These are phyloP conservation scores for Globisporangium nunn DNA, from an alignment of 352 stramenopile genomes.

Conservation along the genomic window DNA sequence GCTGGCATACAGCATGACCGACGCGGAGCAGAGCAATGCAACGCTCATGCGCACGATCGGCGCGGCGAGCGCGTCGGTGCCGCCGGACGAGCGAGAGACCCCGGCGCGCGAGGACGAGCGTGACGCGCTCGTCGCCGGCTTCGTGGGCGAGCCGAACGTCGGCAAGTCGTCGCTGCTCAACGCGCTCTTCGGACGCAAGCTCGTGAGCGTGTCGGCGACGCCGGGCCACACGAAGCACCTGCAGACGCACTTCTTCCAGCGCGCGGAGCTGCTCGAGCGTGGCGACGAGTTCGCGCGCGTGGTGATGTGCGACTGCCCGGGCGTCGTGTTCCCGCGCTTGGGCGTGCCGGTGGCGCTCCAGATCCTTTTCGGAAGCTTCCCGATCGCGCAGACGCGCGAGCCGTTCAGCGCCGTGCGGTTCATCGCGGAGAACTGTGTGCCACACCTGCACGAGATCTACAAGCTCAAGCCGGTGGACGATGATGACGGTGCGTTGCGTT, in stretches of 20 bases:
- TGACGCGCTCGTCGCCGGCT: constrained; percentile 86
- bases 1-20: constrained; percentile 59
- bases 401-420: constrained; percentile 83
- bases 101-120: constrained; percentile 56
- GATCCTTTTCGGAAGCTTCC: constrained; percentile 79
- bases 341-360: constrained; percentile 62
- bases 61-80: constrained; percentile 18
- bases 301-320: constrained; percentile 72
- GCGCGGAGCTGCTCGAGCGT: constrained; percentile 39
- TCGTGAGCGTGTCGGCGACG: constrained; percentile 74
- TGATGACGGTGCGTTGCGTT: constrained; percentile 44
- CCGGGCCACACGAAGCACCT: constrained; percentile 79
- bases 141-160: constrained; percentile 98
- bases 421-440: constrained; percentile 75
- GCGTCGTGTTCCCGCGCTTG: constrained; percentile 74
- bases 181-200: constrained; percentile 64
- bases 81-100: constrained; percentile 85
- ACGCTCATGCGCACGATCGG: constrained; percentile 37
- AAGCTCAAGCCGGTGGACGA: constrained; percentile 69
- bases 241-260: constrained; percentile 74
- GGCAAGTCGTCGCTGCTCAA: constrained; percentile 95
- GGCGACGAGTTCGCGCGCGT: constrained; percentile 28
- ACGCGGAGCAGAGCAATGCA: constrained; percentile 42
- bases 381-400: constrained; percentile 80
- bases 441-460: constrained; percentile 68